Percentiles rank a stretch among this genome's conserved stretches.
These are phyloP conservation scores for Crepidotus variabilis DNA, from an alignment of 768 basidiomycete species.

Conservation along the genomic window DNA sequence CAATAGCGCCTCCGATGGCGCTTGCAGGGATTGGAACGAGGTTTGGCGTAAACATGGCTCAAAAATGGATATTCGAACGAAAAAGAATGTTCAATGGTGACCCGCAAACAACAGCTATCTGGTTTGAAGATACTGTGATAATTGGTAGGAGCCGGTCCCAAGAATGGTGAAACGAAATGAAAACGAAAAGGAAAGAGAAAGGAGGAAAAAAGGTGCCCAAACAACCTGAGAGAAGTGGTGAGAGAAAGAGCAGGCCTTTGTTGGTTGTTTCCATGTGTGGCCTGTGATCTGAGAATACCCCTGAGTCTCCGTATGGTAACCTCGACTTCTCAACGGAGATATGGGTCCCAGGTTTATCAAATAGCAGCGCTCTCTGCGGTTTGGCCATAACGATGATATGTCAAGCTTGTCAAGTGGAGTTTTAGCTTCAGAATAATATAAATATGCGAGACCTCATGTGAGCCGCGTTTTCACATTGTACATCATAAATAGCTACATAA, in stretches of 20 bases:
- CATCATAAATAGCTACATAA: no score
- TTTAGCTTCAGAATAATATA: no score
- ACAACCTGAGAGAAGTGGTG: not conserved
- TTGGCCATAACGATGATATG: no score
- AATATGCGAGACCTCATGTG: no score
- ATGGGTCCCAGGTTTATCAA: no score
- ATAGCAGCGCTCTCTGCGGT: no score
- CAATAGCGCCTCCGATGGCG: slow-evolving; percentile 33
- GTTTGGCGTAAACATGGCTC: slow-evolving; percentile 16
- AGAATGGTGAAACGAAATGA: slow-evolving; percentile 18
- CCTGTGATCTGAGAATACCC: no score
- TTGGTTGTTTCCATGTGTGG: no score
- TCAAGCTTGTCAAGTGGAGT: no score
- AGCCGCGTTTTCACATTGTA: no score
- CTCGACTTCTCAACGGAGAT: no score
- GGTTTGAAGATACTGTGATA: slow-evolving; percentile 19
- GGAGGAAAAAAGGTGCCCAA: not conserved
- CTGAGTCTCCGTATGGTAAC: no score
- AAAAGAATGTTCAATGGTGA: slow-evolving; percentile 22
- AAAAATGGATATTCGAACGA: slow-evolving; percentile 9
- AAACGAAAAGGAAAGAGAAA: slow-evolving; percentile 6
- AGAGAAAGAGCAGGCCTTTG: not conserved
- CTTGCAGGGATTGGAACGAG: slow-evolving; percentile 21
- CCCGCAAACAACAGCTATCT: slow-evolving; percentile 31
- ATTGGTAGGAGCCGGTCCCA: slow-evolving; percentile 29